Evolutionary conservation across 495 filamentous ascomycete genomes (phyloP), one percentile per base, ranked within the genome.

Genomic region (Aspergillus sclerotioniger): DNA sequence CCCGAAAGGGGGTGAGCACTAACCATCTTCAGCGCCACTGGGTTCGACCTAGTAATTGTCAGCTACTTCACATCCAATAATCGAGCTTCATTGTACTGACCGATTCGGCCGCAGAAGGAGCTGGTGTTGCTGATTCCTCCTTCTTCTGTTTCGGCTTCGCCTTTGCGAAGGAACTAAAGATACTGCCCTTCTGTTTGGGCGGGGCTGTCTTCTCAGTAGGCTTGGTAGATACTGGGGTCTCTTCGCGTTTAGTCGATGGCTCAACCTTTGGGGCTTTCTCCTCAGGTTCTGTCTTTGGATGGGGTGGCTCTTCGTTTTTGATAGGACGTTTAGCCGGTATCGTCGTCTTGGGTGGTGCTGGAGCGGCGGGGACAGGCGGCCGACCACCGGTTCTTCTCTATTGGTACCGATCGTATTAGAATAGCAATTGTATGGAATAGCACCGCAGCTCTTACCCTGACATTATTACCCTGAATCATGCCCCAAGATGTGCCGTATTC

Each of bases 121-220:
- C 69, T 6, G 75, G 70, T 8, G 78, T 75, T 32, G 71, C 64
- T 6, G 82, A 76, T 1, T 72, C 66, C 55, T 82, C 75, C 58
- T 79, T 77, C 64, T 83, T 84, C n/a, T 78, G 64, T 58, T 83
- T 87, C 0, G 89, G 76, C 43, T 89, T 90, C 3, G 87, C 80
- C 65, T 90, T 95, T 7, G 90, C 88, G 68, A 96, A 96, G 1
- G 91, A 88, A 62, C 87, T 89, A 71, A 94, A 91, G 25, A 96
- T 83, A 56, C 82, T 84, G 15, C 83, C 81, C 63, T 79, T 74
- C 63, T 86, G 83, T 67, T 90, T 90, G 12, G 82, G 55, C 2
- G 81, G 62, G 15, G 77, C 69, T 39, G 74, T 59, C 58, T 76
- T 68, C 57, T 59, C 51, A 47, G 65, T 57, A 39, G 73, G 53